These are phyloP conservation scores for Boletellus dicymbophilus DNA, from an alignment of 1,284 basidiomycete species.

Conservation along the genomic window DNA sequence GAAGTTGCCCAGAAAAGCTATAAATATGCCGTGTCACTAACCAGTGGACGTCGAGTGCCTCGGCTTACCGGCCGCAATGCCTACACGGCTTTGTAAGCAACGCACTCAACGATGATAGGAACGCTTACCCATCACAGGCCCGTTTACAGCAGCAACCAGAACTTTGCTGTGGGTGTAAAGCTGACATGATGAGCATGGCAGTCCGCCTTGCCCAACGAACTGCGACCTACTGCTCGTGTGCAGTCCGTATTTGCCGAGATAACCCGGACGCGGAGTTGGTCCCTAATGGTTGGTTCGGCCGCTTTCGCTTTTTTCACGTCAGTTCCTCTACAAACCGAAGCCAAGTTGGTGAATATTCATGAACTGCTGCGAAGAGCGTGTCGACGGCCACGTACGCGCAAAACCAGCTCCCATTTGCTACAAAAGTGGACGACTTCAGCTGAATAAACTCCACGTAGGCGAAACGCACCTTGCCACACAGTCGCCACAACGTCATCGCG, in stretches of 20 bases:
- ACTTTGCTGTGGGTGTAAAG: slow-evolving; percentile 67
- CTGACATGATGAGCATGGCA: slow-evolving; percentile 37
- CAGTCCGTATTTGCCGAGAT: slow-evolving; percentile 57
- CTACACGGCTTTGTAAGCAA: slow-evolving; percentile 33
- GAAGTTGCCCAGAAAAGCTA: slow-evolving; percentile 70
- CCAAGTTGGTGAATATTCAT: neutral
- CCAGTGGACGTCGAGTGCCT: neutral
- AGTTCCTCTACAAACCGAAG: slow-evolving; percentile 44
- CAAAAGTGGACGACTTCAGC: slow-evolving; percentile 33
- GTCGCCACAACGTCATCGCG: slow-evolving; percentile 65
- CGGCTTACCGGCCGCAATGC: slow-evolving; percentile 62
- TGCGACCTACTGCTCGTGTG: slow-evolving; percentile 54
- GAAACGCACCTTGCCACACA: slow-evolving; percentile 63
- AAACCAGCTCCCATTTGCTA: slow-evolving; percentile 70
- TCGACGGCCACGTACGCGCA: slow-evolving; percentile 57
- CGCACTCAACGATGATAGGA: neutral
- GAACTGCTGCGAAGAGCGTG: neutral
- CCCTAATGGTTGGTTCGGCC: slow-evolving; percentile 38
- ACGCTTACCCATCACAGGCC: slow-evolving; percentile 65
- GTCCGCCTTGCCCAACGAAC: neutral
- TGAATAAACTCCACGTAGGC: neutral
- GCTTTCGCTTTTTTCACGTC: slow-evolving; percentile 42
- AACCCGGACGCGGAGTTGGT: slow-evolving; percentile 44
- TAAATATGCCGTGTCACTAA: neutral
- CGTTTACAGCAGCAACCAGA: slow-evolving; percentile 67